Conservation (phyloP, 2,329 filamentous ascomycete genomes). For the Ophiognomonia clavigignenti-juglandacearum region DNA sequence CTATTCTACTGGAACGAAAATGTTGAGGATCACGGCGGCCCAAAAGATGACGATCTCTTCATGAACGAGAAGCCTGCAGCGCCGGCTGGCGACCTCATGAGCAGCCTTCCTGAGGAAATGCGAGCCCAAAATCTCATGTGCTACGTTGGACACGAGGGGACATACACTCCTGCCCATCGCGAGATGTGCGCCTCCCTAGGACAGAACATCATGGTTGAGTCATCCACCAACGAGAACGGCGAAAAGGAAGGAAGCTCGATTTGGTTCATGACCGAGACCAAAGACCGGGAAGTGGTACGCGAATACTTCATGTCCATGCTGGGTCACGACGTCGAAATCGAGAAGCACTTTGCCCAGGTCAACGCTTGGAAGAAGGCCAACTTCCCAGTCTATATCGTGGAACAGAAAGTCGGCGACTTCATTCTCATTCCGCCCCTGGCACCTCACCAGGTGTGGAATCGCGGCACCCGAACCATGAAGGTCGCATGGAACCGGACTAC, state of each 20-base stretch:
- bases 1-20: slow-evolving; percentile 89
- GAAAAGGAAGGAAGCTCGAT: slow-evolving; percentile 85
- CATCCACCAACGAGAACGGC: slow-evolving; percentile 67
- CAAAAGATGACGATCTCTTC: slow-evolving; percentile 32
- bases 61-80: slow-evolving; percentile 53
- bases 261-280: slow-evolving; percentile 98
- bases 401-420: slow-evolving; percentile 86
- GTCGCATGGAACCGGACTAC: slow-evolving; percentile 97
- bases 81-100: slow-evolving; percentile 89
- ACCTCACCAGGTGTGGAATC: slow-evolving; percentile 97
- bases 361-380: slow-evolving; percentile 94
- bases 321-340: slow-evolving; percentile 94
- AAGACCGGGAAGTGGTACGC: slow-evolving; percentile 82
- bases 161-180: slow-evolving; percentile 88
- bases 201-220: slow-evolving; percentile 97
- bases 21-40: slow-evolving; percentile 41
- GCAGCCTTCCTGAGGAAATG: slow-evolving; percentile 79
- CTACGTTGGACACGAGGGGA: slow-evolving; percentile 95
- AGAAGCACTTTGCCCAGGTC: slow-evolving; percentile 93
- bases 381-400: slow-evolving; percentile 87
- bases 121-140: slow-evolving; percentile 96
- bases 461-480: slow-evolving; percentile 93
- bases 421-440: slow-evolving; percentile 90
- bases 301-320: slow-evolving; percentile 93
- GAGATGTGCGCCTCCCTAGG: slow-evolving; percentile 97